Base-by-base conservation (phyloP, 257 asterid genomes). In the Gentiana straminea region DNA sequence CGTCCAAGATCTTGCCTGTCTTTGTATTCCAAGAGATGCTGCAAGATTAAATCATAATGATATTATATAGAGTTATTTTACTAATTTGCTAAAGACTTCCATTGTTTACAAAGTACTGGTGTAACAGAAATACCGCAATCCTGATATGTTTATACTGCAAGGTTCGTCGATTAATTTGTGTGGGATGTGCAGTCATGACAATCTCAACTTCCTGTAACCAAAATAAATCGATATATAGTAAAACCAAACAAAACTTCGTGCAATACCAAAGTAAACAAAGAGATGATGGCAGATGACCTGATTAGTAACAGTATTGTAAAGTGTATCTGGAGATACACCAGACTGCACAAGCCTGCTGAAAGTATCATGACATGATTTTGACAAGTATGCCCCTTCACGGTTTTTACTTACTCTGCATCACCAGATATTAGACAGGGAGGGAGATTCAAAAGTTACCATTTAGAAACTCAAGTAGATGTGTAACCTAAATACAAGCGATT, bases 111-210 rank as follows among this genome's bases (percentile, higher is more conserved):
- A 24, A 24, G 24, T 24, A 24, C 24, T 3, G 35, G 52, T 36
- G 7, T 9, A 52, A 10, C 57, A 58, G 64, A 39, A 32, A 53
- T 79, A 91, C 98, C 33, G 95, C 94, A 68, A 91, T 83, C 76
- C 91, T 84, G 39, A 87, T 83, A 75, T 91, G 98, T 68, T 91
- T 91, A 76, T 91, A 91, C 65, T 91, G 98, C 73, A 91, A 69
- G 24, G 98, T 87, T 54, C 98, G 84, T 7, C 96, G 84, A 60
- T 87, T 87, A 61, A 91, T 91, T 71, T 91, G 98, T 2, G 98
- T 91, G 49, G 98, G 98, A 63, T 91, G 98, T 59, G 98, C 98
- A 52, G 98, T 91, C 68, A 91, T 94, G 66, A 91, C 98, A 79
- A 91, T 87, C 82, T 84, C 98, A 69, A 91, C 95, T 64, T 66